These are phyloP conservation scores for Candida vartiovaarae DNA, from an alignment of 805 yeast species.

Conservation along the genomic window DNA sequence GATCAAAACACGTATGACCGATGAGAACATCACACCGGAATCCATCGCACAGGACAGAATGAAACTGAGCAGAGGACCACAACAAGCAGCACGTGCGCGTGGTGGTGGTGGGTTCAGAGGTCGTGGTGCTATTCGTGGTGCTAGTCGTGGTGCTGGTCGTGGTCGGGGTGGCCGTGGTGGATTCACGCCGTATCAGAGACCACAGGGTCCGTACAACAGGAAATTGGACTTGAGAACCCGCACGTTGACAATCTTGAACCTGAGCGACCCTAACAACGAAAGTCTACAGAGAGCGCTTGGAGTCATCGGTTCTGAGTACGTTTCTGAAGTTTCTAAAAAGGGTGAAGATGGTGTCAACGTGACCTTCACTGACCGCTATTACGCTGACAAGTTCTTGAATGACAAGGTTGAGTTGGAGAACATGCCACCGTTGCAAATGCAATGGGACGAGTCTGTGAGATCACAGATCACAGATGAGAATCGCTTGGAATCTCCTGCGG, in stretches of 20 bases:
- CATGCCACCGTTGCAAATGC: slow-evolving; percentile 6
- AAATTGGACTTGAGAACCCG: slow-evolving; percentile 20
- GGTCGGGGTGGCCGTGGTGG: slow-evolving; percentile 10
- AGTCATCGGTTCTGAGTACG: slow-evolving; percentile 11
- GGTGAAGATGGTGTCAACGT: slow-evolving; percentile 8
- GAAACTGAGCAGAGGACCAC: slow-evolving; percentile 9
- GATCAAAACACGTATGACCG: slow-evolving; percentile 15
- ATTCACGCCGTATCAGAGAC: slow-evolving; percentile 16
- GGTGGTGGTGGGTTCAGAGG: slow-evolving; percentile 6
- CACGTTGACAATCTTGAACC: slow-evolving; percentile 15
- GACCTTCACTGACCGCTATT: slow-evolving; percentile 18
- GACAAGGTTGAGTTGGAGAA: slow-evolving; percentile 8
- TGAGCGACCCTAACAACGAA: slow-evolving; percentile 11
- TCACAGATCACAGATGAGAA: not conserved
- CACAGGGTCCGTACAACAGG: slow-evolving; percentile 3
- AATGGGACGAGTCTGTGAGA: slow-evolving; percentile 19
- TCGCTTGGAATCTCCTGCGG: not conserved
- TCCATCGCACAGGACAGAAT: slow-evolving; percentile 17
- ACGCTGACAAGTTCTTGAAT: slow-evolving; percentile 19
- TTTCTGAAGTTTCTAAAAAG: slow-evolving; percentile 3
- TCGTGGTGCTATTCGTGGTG: too few relatives aligned
- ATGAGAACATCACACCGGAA: slow-evolving; percentile 17
- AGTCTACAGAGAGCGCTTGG: slow-evolving; percentile 10
- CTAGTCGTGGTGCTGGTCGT: slow-evolving; percentile 12
- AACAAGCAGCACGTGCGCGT: slow-evolving; percentile 5